Base-by-base conservation (phyloP, 352 stramenopile species). In the Phytophthora sansomeana region DNA sequence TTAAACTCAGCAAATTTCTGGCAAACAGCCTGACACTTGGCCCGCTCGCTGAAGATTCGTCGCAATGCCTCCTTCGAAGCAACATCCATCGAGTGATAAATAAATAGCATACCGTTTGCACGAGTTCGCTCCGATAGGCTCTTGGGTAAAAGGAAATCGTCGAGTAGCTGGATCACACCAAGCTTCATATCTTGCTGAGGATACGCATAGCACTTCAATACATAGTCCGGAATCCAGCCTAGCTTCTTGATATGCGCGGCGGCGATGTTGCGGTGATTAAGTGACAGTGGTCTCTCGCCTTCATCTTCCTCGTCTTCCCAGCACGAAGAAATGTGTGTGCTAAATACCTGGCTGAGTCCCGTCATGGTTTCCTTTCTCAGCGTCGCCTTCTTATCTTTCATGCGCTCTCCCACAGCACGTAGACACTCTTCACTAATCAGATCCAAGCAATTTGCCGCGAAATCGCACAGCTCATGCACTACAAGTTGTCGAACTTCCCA, bases 321-420 rank as follows among this genome's bases (percentile, higher is more conserved):
- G 19, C 75, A 78, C 0, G 73, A 58, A 8, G 89, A 89, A 39
- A 96, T 64, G 55, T 96, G 87, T 5, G 78, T 67, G 14, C 72
- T 81, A 39, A 90, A 96, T 11, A 95, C 83, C 69, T 95, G 89
- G 24, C 85, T 92, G 14, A 96, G 71, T 0, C 89, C 89, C 11
- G 89, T 96, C 89, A 96, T 96, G 9, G 89, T 91, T 65, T 96
- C 89, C 53, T 95, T 96, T 14, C 89, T 73, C 24, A 95, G 38
- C 0, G 78, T 52, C 1, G 94, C 80, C 47, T 85, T 92, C 55
- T 96, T 96, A 66, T 96, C 89, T 57, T 95, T 95, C 86, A 96
- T 93, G 9, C 89, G 85, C 54, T 96, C 89, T 16, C 87, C 89
- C 7, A 95, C 82, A 47, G 87, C 73, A 3, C 81, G 79, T 4